Percentiles rank a stretch among this genome's conserved stretches.
Evolutionary conservation across 202 grass and related monocot species (phyloP).

Genomic region (Zizania palustris): DNA sequence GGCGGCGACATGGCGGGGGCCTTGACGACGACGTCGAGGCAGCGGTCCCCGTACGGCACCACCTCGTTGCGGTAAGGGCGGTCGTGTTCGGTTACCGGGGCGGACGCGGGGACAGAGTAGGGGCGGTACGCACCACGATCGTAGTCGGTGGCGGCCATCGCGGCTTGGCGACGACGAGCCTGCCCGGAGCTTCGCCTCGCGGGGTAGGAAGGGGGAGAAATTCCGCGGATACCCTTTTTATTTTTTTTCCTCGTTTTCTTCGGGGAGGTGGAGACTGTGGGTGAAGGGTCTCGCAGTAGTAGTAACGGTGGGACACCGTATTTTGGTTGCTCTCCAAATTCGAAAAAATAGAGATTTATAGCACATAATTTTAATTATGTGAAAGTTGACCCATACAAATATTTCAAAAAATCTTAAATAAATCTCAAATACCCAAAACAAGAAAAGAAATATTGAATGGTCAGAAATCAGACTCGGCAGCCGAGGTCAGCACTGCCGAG

Average conservation of each 20-base stretch:
- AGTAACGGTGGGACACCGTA: too few species aligned
- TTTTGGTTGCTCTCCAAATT: too few species aligned
- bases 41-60: slow-evolving; percentile 54
- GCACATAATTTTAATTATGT: too few species aligned
- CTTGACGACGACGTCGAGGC: slow-evolving; percentile 53
- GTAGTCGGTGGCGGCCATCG: slow-evolving; percentile 52
- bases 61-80: slow-evolving; percentile 50
- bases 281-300: too few species aligned
- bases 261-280: neutral
- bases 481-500: too few species aligned
- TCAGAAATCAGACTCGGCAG: too few species aligned
- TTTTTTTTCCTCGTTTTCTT: slow-evolving; percentile 10
- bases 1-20: slow-evolving; percentile 49
- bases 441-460: too few species aligned
- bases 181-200: slow-evolving; percentile 5
- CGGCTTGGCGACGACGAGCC: slow-evolving; percentile 17
- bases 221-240: slow-evolving; percentile 25
- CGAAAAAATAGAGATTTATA: too few species aligned
- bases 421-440: too few species aligned
- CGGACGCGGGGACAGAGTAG: slow-evolving; percentile 41
- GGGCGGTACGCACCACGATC: slow-evolving; percentile 54
- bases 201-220: slow-evolving; percentile 22
- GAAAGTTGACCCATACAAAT: too few species aligned
- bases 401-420: too few species aligned
- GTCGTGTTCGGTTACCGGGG: slow-evolving; percentile 39